Conservation (phyloP, 306 rosid genomes). For the Vigna nakashimae region DNA sequence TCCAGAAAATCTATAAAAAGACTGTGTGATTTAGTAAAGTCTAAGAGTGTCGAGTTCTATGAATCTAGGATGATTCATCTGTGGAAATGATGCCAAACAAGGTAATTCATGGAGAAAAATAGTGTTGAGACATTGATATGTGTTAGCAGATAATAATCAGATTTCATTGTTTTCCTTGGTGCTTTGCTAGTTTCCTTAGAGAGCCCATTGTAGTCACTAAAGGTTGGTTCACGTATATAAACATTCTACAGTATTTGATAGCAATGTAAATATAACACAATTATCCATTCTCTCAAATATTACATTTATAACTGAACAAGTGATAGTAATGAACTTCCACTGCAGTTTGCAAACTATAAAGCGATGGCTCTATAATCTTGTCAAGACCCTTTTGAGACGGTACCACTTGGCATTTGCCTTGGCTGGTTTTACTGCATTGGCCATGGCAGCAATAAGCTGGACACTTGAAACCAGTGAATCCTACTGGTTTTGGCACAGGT, state of each 20-base stretch:
- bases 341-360: constrained; percentile 68
- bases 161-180: neutral
- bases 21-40: neutral
- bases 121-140: too few species aligned
- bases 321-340: constrained; percentile 18
- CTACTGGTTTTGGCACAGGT: constrained; percentile 96
- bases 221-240: neutral
- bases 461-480: constrained; percentile 71
- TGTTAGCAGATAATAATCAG: neutral
- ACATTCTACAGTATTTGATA: neutral
- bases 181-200: neutral
- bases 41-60: neutral
- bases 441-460: constrained; percentile 85
- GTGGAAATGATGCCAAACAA: neutral
- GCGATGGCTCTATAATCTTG: constrained; percentile 58
- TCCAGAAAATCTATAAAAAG: neutral
- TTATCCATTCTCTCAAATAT: neutral
- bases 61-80: neutral
- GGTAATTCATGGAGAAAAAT: neutral
- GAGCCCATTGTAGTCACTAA: neutral
- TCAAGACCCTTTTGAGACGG: constrained; percentile 60
- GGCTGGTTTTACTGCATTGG: constrained; percentile 69
- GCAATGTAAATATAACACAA: neutral
- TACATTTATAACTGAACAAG: neutral
- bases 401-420: constrained; percentile 69